Percentiles rank a stretch among this genome's conserved stretches.
Conservation (phyloP, 2,329 filamentous ascomycete species). For the Tolypocladium tundrense region DNA sequence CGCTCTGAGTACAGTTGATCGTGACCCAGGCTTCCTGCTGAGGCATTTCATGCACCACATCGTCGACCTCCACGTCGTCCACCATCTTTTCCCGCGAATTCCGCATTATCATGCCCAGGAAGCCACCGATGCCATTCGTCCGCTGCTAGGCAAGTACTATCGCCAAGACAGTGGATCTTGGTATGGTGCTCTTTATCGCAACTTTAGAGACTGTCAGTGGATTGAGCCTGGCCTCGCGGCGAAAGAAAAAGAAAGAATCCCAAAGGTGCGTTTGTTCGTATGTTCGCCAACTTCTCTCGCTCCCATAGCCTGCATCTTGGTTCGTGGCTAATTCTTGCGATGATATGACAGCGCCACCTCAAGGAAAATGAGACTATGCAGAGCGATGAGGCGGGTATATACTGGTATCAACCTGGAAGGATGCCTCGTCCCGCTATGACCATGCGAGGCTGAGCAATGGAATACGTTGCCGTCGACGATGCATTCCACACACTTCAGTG, state of each 20-base stretch:
- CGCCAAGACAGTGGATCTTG: slow-evolving; percentile 26
- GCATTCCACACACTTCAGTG: too few species aligned
- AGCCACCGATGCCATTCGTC: slow-evolving; percentile 60
- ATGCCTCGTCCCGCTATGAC: neutral
- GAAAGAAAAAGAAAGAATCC: neutral
- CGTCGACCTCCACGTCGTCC: slow-evolving; percentile 48
- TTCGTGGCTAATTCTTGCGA: neutral
- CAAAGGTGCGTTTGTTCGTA: neutral
- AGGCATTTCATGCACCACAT: slow-evolving; percentile 55
- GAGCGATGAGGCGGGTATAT: neutral
- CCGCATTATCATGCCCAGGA: slow-evolving; percentile 39
- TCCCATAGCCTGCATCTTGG: too few species aligned
- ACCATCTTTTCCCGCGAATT: slow-evolving; percentile 41
- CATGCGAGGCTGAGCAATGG: neutral
- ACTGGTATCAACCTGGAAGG: neutral
- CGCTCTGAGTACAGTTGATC: slow-evolving; percentile 50
- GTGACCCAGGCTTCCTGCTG: slow-evolving; percentile 51
- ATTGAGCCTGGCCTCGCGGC: neutral
- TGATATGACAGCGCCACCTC: neutral
- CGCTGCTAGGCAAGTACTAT: slow-evolving; percentile 87
- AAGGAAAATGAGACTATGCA: neutral
- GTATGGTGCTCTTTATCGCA: neutral
- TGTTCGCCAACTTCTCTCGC: neutral
- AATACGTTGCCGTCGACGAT: too few species aligned
- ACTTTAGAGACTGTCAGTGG: neutral